Evolutionary conservation across 2,329 filamentous ascomycete genomes (phyloP).

Genomic region (Amphichorda felina): DNA sequence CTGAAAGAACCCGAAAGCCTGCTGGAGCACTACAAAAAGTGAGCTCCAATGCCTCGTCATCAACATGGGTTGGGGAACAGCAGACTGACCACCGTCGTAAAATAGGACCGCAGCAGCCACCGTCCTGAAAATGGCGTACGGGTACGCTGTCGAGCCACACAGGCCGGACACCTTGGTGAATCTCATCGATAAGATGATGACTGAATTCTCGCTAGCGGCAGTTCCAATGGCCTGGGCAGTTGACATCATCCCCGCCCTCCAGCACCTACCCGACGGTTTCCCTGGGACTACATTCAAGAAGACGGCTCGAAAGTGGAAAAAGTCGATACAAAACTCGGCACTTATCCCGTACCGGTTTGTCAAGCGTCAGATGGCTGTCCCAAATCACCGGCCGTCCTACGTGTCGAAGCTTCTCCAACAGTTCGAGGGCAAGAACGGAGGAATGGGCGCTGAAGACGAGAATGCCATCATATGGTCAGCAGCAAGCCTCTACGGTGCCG

Average conservation of each 20-base stretch:
- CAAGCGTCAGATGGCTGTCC: slow-evolving; percentile 9
- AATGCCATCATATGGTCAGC: not conserved
- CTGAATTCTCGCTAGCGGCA: slow-evolving; percentile 9
- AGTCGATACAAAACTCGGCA: slow-evolving; percentile 5
- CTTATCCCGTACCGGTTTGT: slow-evolving; percentile 11
- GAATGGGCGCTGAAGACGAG: not conserved
- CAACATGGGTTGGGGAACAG: not conserved
- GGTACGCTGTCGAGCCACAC: slow-evolving; percentile 9
- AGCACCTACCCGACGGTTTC: slow-evolving; percentile 6
- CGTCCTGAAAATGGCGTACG: slow-evolving; percentile 8
- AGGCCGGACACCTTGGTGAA: slow-evolving; percentile 8
- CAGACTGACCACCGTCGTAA: not conserved
- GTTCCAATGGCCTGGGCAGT: slow-evolving; percentile 11
- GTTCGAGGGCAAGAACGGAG: not conserved
- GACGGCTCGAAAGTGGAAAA: slow-evolving; percentile 9
- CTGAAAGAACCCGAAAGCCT: slow-evolving; percentile 4
- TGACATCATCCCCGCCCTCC: slow-evolving; percentile 9
- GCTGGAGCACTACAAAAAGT: slow-evolving; percentile 7
- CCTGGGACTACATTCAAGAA: slow-evolving; percentile 11
- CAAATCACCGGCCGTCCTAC: slow-evolving; percentile 10
- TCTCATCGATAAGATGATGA: slow-evolving; percentile 9
- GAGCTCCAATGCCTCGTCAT: not conserved
- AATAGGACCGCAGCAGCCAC: slow-evolving; percentile 3
- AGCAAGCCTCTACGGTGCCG: not conserved
- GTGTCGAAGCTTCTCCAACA: slow-evolving; percentile 12